Evolutionary conservation across 345 rosid genomes (phyloP), one percentile per base, ranked within the genome.

Genomic region (Triadica sebifera): DNA sequence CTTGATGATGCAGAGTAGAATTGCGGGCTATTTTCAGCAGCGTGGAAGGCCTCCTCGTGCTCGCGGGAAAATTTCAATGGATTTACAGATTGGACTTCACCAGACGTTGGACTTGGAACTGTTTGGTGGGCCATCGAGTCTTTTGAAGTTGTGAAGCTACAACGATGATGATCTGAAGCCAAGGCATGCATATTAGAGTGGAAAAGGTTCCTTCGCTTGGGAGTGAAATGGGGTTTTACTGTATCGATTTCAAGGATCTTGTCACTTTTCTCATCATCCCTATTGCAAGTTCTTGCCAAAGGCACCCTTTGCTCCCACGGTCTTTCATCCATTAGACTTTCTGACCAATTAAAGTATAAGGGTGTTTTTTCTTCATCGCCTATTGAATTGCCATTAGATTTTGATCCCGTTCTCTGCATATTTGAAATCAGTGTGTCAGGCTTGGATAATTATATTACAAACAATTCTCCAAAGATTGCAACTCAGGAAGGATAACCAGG

Each of bases 11-110:
- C 91, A 16, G 96, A 85, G 68, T 79, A 83, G 74, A 89, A 74
- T 20, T 87, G 93, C 0, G 97, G 99, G 63, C 98, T 93, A 62
- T 86, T 86, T 62, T 88, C 92, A 0, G 96, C 95, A 0, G 94
- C 84, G 84, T 86, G 72, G 37, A 75, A 90, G 13, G 74, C 77
- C 73, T 86, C 93, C 71, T 84, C 87, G 5, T 72, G 78, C 67
- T 84, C 84, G 0, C 70, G 85, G 39, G 89, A 73, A 74, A 85
- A 77, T 45, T 80, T 84, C 69, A 80, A 49, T 12, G 86, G 90
- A 41, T 78, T 71, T 58, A 55, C 65, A 12, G 89, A 89, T 72
- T 91, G 90, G 58, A 85, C 85, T 77, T 87, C 93, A 2, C 81
- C 77, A 0, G 91, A 95, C 4, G 89, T 84, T 15, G 85, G 84